Evolutionary conservation across 2,329 filamentous ascomycete species (phyloP).

Genomic region (Exophiala viscosa): DNA sequence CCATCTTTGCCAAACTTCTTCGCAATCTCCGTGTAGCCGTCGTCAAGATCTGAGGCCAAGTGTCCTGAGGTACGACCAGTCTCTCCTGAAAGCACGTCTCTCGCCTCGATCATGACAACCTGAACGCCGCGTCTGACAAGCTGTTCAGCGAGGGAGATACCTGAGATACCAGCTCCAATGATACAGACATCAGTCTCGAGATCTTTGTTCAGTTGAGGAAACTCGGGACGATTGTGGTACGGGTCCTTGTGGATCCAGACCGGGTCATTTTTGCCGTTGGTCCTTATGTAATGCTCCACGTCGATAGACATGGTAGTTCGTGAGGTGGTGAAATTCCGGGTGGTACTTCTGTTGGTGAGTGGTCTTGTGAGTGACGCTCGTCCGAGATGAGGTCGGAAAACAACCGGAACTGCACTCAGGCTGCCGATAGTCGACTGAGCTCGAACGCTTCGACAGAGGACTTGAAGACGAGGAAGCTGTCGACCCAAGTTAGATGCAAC

Average conservation of each 20-base stretch:
- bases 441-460: no score
- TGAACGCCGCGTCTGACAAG: conserved; percentile 49
- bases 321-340: neutral
- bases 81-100: conserved; percentile 52
- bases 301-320: neutral
- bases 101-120: conserved; percentile 53
- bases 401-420: no score
- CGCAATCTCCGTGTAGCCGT: conserved; percentile 50
- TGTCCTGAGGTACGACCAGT: conserved; percentile 52
- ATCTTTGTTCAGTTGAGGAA: conserved; percentile 42
- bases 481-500: no score
- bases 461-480: no score
- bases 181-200: conserved; percentile 50
- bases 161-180: conserved; percentile 53
- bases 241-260: conserved; percentile 54
- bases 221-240: conserved; percentile 44
- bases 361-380: no score
- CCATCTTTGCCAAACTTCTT: conserved; percentile 52
- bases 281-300: conserved; percentile 39
- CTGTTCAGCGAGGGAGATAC: conserved; percentile 52
- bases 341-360: no score
- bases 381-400: no score
- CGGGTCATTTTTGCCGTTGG: conserved; percentile 50
- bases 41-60: conserved; percentile 53
- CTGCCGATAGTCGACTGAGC: no score